Percentiles rank a stretch among this genome's conserved stretches.
phyloP scores from a whole-genome alignment of 257 asterid genomes.

The Ballota nigra region DNA sequence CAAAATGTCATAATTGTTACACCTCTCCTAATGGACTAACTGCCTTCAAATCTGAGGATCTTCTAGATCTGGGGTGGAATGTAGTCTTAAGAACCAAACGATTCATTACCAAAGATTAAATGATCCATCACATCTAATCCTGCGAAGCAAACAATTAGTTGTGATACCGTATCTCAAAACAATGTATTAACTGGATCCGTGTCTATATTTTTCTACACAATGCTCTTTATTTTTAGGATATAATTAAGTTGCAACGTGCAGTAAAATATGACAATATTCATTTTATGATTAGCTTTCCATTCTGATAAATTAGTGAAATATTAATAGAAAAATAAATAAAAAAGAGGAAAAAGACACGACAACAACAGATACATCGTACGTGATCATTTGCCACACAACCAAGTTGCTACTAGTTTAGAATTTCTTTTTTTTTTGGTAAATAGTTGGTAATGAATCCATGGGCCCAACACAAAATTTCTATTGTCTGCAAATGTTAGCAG shows the following conservation, averaged over 20 bases:
- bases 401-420: not conserved
- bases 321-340: not conserved
- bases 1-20: no score
- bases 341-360: not conserved
- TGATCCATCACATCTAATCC: no score
- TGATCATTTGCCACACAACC: conserved; percentile 19
- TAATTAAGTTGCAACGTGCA: not conserved
- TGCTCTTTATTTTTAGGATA: not conserved
- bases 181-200: no score
- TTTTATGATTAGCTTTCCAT: not conserved
- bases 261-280: not conserved
- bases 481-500: not conserved
- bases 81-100: no score
- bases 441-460: not conserved
- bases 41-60: no score
- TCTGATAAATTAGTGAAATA: conserved; percentile 7
- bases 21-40: no score
- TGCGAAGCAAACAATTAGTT: no score
- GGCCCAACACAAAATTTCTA: not conserved
- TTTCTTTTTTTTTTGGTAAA: no score
- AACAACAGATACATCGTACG: conserved; percentile 42
- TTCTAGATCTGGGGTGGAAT: no score
- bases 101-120: no score
- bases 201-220: no score
- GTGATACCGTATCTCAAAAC: no score